Base-by-base conservation (phyloP, 148 eudicot genomes). In the Amaranthus hypochondriacus region DNA sequence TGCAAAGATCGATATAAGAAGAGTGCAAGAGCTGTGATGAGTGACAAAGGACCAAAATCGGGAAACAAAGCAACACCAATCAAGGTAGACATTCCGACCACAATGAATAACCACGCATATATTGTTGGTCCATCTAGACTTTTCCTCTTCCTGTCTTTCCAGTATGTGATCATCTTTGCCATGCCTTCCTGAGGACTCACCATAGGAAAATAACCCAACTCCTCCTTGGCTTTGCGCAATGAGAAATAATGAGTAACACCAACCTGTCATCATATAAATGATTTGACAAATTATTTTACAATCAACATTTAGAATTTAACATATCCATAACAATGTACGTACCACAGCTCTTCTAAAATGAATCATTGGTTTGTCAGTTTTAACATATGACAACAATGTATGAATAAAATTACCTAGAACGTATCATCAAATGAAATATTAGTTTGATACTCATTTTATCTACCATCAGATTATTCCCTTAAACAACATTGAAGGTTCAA, bases 181-280 rank as follows among this genome's bases (percentile, higher is more conserved):
- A 94, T 91, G 58, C 98, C 97, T 66, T 89, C 89, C 65, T 68
- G 71, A 15, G 97, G 84, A 79, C 80, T 91, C 65, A 90, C 93
- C 78, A 85, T 63, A 10, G 98, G 98, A 59, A 76, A 79, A 66
- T 89, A 94, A 10, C 95, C 93, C 65, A 93, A 80, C 81, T 91
- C 95, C 58, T 84, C 80, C 84, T 86, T 91, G 7, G 98, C 98
- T 84, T 91, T 91, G 28, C 88, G 82, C 67, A 69, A 76, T 4
- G 97, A 91, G 83, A 91, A 94, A 82, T 91, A 88, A 83, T 91
- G 93, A 13, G 98, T 93, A 14, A 91, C 86, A 4, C 98, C 98
- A 73, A 91, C 92, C 96, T 90, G 82, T 67, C 1, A 28, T 28
- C 39, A 28, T 28, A 28, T 28, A 28, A 28, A 28, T 28, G 39